Evolutionary conservation across 768 basidiomycete species (phyloP).

Genomic region (Leucosporidium scottii): DNA sequence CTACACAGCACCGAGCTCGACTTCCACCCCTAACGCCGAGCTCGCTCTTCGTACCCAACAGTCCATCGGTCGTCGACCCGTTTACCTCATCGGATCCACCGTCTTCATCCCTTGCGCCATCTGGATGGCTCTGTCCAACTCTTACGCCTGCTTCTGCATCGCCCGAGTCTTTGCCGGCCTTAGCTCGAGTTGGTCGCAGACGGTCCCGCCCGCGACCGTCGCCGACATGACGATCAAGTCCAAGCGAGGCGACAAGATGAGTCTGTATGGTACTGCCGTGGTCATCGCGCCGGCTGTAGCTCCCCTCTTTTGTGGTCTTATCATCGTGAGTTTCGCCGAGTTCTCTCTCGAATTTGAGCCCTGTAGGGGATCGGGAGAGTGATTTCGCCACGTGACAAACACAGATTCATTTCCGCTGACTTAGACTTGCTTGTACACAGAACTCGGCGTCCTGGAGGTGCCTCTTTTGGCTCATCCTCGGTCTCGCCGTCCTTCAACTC

Average conservation of each 20-base stretch:
- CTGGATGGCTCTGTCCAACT: conserved; percentile 31
- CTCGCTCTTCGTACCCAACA: not conserved
- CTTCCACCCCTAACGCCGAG: not conserved
- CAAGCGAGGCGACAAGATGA: conserved; percentile 34
- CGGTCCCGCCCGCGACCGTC: conserved; percentile 33
- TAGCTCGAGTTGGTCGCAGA: conserved; percentile 29
- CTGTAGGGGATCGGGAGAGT: no score
- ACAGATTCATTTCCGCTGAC: no score
- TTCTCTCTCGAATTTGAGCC: no score
- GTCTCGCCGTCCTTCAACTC: conserved; percentile 24
- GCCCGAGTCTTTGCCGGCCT: conserved; percentile 33
- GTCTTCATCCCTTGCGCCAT: conserved; percentile 33
- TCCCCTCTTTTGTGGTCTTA: conserved; percentile 33
- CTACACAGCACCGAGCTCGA: no score
- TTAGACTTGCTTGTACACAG: no score
- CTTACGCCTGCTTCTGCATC: conserved; percentile 28
- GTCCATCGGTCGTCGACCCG: conserved; percentile 29
- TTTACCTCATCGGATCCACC: conserved; percentile 32
- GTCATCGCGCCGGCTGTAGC: conserved; percentile 34
- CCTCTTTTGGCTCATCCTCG: conserved; percentile 36
- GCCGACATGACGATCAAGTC: conserved; percentile 35
- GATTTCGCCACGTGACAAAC: no score
- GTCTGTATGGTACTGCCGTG: conserved; percentile 26
- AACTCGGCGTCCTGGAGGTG: conserved; percentile 21
- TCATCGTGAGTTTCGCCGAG: conserved; percentile 19